Evolutionary conservation across 352 stramenopile species (phyloP).

Genomic region (Pythium dissotocum): DNA sequence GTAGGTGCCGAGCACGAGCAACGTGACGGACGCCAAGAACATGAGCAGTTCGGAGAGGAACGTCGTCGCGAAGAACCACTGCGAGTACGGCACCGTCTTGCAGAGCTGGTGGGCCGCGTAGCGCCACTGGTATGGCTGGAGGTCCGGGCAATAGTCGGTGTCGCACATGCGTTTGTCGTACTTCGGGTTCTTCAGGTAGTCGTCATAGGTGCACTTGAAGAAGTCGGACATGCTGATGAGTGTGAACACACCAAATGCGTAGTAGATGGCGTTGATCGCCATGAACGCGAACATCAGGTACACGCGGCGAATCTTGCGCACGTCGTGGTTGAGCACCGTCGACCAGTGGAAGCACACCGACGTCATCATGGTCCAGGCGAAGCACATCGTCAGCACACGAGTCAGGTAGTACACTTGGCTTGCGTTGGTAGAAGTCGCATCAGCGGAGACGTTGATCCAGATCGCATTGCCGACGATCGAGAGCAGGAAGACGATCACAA

Average conservation of each 20-base stretch:
- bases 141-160: slow-evolving; percentile 74
- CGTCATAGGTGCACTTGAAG: slow-evolving; percentile 86
- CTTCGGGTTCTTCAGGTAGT: slow-evolving; percentile 85
- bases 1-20: slow-evolving; percentile 68
- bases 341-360: slow-evolving; percentile 87
- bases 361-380: slow-evolving; percentile 87
- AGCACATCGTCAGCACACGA: slow-evolving; percentile 64
- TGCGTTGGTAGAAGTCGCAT: slow-evolving; percentile 40
- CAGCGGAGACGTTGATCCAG: slow-evolving; percentile 75
- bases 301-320: slow-evolving; percentile 53
- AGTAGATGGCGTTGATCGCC: slow-evolving; percentile 65
- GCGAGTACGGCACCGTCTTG: slow-evolving; percentile 62
- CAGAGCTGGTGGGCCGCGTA: slow-evolving; percentile 69
- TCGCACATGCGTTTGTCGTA: slow-evolving; percentile 69
- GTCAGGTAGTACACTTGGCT: slow-evolving; percentile 80
- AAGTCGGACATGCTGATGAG: slow-evolving; percentile 76
- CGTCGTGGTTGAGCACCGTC: slow-evolving; percentile 66
- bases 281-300: slow-evolving; percentile 64
- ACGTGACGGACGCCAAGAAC: slow-evolving; percentile 54
- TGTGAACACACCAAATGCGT: slow-evolving; percentile 62
- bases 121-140: slow-evolving; percentile 81
- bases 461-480: slow-evolving; percentile 78
- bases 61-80: slow-evolving; percentile 58
- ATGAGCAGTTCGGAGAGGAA: slow-evolving; percentile 60
- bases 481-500: slow-evolving; percentile 74